Base-by-base conservation (phyloP, 2,329 filamentous ascomycete species). In the Pezicula rhizophila region DNA sequence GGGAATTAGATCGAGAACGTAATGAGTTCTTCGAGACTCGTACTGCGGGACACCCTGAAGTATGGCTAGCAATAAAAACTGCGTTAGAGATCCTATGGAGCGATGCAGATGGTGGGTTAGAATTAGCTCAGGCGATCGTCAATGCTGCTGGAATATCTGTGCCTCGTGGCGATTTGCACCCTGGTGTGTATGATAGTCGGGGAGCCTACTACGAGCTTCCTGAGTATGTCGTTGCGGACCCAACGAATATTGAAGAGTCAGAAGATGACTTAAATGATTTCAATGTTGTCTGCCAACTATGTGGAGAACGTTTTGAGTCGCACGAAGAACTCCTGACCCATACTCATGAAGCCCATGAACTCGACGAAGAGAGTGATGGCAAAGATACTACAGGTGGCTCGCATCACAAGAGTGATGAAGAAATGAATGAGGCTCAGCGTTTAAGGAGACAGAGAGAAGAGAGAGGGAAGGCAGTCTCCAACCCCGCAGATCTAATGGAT, bases 11-110 rank as follows among this genome's bases (percentile, higher is more conserved):
- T 50, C 75, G 75, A 28, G 88, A 96, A 68, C 79, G 92, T 43
- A 71, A 70, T 43, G 89, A 89, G 53, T 96, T 95, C 73, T 97
- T 95, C 67, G 90, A 96, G 52, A 96, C 91, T 1, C 75, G 89
- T 42, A 88, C 95, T 14, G 87, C 85, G 0, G 89, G 89, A 2
- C 77, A 81, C 4, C 61, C 76, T 4, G 88, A 96, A 66, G 78
- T 93, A 23, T 97, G 92, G 92, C 80, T 80, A 57, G 84, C 87
- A 0, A 67, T 96, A 12, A 77, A 77, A 41, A 72, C 81, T 1
- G 85, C 84, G 0, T 74, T 89, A 15, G 78, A 86, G 52, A 70
- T 87, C 6, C 65, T 96, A 52, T 85, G 85, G 70, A 73, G 63
- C 0, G 74, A 70, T 0, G 63, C 71, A 26, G 56, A 73, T 34